A percentile compares a stretch with the other conserved stretches of the same genome.
phyloP scores from a whole-genome alignment of 2,329 filamentous ascomycete species.

The Tolypocladium paradoxum region DNA sequence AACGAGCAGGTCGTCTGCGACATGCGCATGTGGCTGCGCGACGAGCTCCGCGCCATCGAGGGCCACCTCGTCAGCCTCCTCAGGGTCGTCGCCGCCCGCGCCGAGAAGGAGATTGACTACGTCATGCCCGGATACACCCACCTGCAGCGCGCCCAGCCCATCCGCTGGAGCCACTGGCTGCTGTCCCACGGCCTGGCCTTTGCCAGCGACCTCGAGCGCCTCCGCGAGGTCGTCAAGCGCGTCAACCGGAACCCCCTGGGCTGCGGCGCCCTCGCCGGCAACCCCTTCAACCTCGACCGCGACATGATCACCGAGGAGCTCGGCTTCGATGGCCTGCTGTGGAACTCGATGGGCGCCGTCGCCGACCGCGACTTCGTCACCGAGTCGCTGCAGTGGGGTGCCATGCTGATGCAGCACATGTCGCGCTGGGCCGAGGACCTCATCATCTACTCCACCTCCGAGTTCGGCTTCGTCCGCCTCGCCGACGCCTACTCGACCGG shows the following conservation, averaged over 20 bases:
- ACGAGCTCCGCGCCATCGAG: constrained; percentile 62
- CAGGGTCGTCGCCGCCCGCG: constrained; percentile 54
- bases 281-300: constrained; percentile 61
- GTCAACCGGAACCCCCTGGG: constrained; percentile 66
- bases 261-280: constrained; percentile 68
- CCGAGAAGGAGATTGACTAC: constrained; percentile 63
- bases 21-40: constrained; percentile 80
- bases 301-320: constrained; percentile 40
- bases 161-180: constrained; percentile 76
- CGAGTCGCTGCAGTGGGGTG: constrained; percentile 72
- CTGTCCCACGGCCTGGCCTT: constrained; percentile 66
- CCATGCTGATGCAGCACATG: constrained; percentile 69
- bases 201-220: constrained; percentile 61
- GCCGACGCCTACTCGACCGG: constrained; percentile 75
- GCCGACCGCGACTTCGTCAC: constrained; percentile 73
- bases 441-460: constrained; percentile 68
- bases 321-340: constrained; percentile 63
- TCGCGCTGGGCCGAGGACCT: constrained; percentile 76
- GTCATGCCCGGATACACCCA: constrained; percentile 88
- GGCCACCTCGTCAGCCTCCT: constrained; percentile 57
- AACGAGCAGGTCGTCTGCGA: constrained; percentile 89
- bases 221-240: constrained; percentile 61
- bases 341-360: constrained; percentile 68
- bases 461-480: constrained; percentile 66
- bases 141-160: constrained; percentile 68